Conservation (phyloP, 2,329 filamentous ascomycete species). For the Penicillium brasilianum region DNA sequence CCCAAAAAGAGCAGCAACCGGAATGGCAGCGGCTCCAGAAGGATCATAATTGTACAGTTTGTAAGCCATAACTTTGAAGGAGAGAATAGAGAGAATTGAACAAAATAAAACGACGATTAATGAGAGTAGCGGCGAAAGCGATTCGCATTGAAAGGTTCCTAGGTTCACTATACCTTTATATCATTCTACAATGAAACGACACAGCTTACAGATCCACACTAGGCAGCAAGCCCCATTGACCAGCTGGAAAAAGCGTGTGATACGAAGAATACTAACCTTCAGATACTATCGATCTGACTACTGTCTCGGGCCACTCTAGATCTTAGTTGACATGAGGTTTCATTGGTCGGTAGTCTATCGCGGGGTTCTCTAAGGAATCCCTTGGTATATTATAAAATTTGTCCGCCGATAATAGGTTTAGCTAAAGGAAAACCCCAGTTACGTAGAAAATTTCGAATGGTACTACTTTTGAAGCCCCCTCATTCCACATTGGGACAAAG, state of each 20-base stretch:
- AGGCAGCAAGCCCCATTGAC: neutral
- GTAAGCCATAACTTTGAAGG: slow-evolving; percentile 12
- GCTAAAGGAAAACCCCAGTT: neutral
- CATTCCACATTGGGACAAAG: neutral
- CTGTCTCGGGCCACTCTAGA: neutral
- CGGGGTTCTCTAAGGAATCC: neutral
- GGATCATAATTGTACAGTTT: slow-evolving; percentile 28
- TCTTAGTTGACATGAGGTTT: neutral
- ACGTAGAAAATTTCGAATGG: neutral
- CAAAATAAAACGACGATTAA: neutral
- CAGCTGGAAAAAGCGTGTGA: neutral
- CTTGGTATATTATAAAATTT: neutral
- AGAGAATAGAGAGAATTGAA: neutral
- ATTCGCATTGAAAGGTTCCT: neutral
- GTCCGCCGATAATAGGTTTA: neutral
- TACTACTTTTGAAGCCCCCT: neutral
- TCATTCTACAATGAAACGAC: too few relatives aligned
- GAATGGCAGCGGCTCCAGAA: slow-evolving; percentile 16
- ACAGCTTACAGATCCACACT: neutral
- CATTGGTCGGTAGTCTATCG: neutral
- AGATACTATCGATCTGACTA: neutral
- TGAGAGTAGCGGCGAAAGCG: neutral
- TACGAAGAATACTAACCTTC: neutral
- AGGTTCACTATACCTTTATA: neutral
- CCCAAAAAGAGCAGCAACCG: slow-evolving; percentile 35